phyloP scores from a whole-genome alignment of 2,329 filamentous ascomycete species.

The Metarhizium sp. region DNA sequence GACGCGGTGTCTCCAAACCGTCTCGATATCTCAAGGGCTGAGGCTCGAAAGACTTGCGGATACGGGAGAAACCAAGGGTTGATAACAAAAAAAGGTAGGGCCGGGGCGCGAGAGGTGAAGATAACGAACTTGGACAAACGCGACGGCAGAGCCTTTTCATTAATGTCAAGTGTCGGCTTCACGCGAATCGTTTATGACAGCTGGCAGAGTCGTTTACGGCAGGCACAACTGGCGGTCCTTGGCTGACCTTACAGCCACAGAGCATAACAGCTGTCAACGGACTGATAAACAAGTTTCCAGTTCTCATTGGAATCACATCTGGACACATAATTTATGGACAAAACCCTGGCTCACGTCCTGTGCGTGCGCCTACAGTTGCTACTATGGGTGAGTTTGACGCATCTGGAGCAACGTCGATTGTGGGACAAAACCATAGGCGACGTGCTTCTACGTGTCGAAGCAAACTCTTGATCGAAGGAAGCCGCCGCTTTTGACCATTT shows the following conservation, averaged over 20 bases:
- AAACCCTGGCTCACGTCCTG: background rate
- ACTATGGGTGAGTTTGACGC: background rate
- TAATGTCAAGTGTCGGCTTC: slow-evolving; percentile 1
- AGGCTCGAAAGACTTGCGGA: background rate
- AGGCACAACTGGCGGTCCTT: slow-evolving; percentile 3
- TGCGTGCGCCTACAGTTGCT: background rate
- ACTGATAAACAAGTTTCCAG: background rate
- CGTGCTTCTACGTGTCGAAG: background rate
- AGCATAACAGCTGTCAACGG: background rate
- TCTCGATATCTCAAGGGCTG: background rate
- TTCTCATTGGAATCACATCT: background rate
- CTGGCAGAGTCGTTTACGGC: background rate
- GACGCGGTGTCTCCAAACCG: slow-evolving; percentile 1
- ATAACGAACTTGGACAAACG: background rate
- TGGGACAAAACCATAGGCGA: background rate
- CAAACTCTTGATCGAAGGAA: background rate
- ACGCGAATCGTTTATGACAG: slow-evolving; percentile 1
- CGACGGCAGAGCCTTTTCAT: background rate
- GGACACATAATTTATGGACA: background rate
- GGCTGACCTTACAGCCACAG: background rate
- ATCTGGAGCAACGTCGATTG: background rate
- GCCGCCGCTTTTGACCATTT: background rate
- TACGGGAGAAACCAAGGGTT: slow-evolving; percentile 1
- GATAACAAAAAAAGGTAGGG: background rate
- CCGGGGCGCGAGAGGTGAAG: background rate